These are phyloP conservation scores for Lablab purpureus DNA, from an alignment of 306 rosid genomes.

Conservation along the genomic window DNA sequence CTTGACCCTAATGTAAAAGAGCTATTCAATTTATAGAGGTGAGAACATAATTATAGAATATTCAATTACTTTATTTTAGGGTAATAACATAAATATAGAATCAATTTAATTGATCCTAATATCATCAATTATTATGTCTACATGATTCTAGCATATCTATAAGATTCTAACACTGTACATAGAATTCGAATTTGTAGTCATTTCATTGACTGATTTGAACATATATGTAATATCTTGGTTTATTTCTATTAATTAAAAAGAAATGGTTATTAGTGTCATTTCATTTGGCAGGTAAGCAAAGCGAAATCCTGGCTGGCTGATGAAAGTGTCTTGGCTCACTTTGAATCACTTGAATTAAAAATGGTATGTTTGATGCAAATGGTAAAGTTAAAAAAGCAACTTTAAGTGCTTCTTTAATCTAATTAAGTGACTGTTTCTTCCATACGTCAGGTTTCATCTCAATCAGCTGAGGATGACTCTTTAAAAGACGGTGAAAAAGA, in stretches of 20 bases:
- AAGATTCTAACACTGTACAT: background rate
- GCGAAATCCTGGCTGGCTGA: conserved; percentile 83
- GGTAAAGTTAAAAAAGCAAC: conserved; percentile 24
- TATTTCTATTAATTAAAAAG: background rate
- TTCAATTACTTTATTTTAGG: too few relatives aligned
- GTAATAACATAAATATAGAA: too few relatives aligned
- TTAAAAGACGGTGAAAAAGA: conserved; percentile 66
- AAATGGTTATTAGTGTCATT: conserved; percentile 40
- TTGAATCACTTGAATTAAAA: conserved; percentile 79
- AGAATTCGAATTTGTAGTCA: conserved; percentile 30
- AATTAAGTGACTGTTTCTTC: conserved; percentile 47
- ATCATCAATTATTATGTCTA: too few relatives aligned
- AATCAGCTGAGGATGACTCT: conserved; percentile 61
- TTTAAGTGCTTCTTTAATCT: conserved; percentile 36
- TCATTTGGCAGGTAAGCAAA: conserved; percentile 64
- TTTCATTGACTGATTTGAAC: conserved; percentile 21
- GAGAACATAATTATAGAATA: too few relatives aligned
- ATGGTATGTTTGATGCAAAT: conserved; percentile 59
- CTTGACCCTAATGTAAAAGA: too few relatives aligned
- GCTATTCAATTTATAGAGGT: too few relatives aligned
- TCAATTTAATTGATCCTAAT: too few relatives aligned
- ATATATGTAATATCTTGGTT: conserved; percentile 21
- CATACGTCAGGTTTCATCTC: conserved; percentile 58
- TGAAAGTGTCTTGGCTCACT: conserved; percentile 74
- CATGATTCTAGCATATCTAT: too few relatives aligned